These are phyloP conservation scores for Sclerotinia glacialis DNA, from an alignment of 2,329 filamentous ascomycete species.

Conservation along the genomic window DNA sequence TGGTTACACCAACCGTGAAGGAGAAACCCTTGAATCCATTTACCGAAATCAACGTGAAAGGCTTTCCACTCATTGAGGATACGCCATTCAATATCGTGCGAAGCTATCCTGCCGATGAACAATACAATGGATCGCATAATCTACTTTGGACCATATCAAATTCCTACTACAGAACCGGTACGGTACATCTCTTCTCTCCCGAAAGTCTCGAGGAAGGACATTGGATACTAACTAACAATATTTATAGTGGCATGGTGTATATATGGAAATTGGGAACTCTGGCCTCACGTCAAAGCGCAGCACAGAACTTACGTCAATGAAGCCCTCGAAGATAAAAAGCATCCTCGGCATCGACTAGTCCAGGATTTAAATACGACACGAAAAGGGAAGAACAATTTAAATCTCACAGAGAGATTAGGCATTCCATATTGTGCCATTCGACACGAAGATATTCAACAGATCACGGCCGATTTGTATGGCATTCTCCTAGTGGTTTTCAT, in stretches of 20 bases:
- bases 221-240: not conserved
- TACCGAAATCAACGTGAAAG: not conserved
- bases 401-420: not conserved
- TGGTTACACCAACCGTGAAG: not conserved
- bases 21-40: not conserved
- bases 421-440: constrained; percentile 14
- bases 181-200: not conserved
- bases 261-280: constrained; percentile 8
- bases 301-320: not conserved
- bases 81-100: not conserved
- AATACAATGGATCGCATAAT: not conserved
- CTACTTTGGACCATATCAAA: not conserved
- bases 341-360: not conserved
- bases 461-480: constrained; percentile 13
- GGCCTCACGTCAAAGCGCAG: constrained; percentile 5
- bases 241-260: constrained; percentile 1
- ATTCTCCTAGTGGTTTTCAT: constrained; percentile 1
- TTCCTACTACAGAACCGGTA: constrained; percentile 1
- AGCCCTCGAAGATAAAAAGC: not conserved
- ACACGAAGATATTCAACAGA: constrained; percentile 12
- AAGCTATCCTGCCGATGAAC: not conserved
- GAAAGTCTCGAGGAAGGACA: not conserved
- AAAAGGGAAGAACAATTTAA: constrained; percentile 5
- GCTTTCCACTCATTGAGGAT: not conserved
- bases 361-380: not conserved